Evolutionary conservation across 2,329 filamentous ascomycete genomes (phyloP), one percentile per base, ranked within the genome.

Genomic region (Cladorrhinum sp.): DNA sequence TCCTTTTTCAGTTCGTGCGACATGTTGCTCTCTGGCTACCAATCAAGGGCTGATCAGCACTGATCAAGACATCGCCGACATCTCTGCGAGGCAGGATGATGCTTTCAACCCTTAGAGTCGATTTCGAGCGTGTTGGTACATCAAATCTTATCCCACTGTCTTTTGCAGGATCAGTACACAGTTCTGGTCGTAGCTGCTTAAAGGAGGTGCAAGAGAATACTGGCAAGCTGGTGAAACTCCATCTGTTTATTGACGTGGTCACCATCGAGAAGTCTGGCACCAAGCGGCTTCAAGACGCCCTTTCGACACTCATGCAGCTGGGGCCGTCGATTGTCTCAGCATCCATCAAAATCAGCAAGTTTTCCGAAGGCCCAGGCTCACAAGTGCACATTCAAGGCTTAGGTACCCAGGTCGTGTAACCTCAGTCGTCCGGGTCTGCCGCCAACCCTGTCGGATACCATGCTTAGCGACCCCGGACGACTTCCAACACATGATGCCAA

Each of bases 361-460:
- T 45, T 45, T 41, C 36, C 36, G 36, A 41, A 41, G 36, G 10
- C 36, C 36, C 36, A 41, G 36, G 7, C 36, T n/a, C 36, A 29
- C 12, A 41, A 4, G 16, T 24, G 2, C 22, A 45, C 8, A 32
- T 55, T 24, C 20, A n/a, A 45, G 36, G 16, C 36, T 55, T 48
- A 23, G 52, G 32, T 25, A 55, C 38, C 38, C 22, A 49, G 23
- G 16, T 23, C 50, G 50, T 55, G 59, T 52, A 50, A 51, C 59
- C 10, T 41, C 53, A 38, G 23, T 48, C 50, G 55, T 50, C 59
- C 58, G 54, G 52, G 18, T 23, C 54, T 49, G 49, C 55, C 55
- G 36, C 48, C 50, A 23, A 60, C 53, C 59, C 29, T 52, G 54
- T 57, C 49, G 54, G 41, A 32, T 38, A 22, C 29, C 45, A 50